These are phyloP conservation scores for Chlorella sp. DNA, from an alignment of 139 green algal species.

Conservation along the genomic window DNA sequence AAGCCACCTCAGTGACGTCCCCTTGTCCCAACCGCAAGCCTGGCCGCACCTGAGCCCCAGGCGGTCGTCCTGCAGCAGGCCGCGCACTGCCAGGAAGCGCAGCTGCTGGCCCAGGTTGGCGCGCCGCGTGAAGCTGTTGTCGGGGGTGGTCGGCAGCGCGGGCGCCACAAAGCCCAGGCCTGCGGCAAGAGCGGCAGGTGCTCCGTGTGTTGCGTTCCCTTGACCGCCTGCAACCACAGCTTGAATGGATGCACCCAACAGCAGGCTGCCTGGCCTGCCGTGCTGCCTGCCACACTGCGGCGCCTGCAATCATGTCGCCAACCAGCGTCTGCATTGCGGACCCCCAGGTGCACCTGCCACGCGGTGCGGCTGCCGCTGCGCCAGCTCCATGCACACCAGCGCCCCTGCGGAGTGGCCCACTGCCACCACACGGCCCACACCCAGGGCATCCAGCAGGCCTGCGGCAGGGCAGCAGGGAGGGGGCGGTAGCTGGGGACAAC, in stretches of 20 bases:
- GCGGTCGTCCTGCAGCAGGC: slow-evolving; percentile 53
- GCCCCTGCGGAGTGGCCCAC: slow-evolving; percentile 74
- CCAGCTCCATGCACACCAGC: slow-evolving; percentile 42
- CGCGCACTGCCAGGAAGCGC: slow-evolving; percentile 39
- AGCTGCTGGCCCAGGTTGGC: slow-evolving; percentile 55
- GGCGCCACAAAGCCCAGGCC: slow-evolving; percentile 65
- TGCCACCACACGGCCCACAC: slow-evolving; percentile 42
- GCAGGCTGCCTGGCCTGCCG: no score
- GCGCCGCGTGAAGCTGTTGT: slow-evolving; percentile 44
- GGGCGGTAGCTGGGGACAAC: no score
- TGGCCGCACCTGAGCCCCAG: slow-evolving; percentile 58
- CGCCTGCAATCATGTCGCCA: no score
- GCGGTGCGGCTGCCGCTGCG: slow-evolving; percentile 47
- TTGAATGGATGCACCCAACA: no score
- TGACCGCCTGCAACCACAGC: no score
- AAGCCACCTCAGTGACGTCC: no score
- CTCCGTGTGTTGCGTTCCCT: no score
- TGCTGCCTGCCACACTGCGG: no score
- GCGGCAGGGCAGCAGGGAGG: no score
- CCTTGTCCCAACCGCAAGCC: no score
- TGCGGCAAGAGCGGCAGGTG: background rate
- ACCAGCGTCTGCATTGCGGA: no score
- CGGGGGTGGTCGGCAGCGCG: slow-evolving; percentile 48
- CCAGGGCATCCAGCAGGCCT: slow-evolving; percentile 48
- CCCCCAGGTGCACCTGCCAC: background rate